Evolutionary conservation across 2,329 filamentous ascomycete species (phyloP).

Genomic region (Venturia asperata): DNA sequence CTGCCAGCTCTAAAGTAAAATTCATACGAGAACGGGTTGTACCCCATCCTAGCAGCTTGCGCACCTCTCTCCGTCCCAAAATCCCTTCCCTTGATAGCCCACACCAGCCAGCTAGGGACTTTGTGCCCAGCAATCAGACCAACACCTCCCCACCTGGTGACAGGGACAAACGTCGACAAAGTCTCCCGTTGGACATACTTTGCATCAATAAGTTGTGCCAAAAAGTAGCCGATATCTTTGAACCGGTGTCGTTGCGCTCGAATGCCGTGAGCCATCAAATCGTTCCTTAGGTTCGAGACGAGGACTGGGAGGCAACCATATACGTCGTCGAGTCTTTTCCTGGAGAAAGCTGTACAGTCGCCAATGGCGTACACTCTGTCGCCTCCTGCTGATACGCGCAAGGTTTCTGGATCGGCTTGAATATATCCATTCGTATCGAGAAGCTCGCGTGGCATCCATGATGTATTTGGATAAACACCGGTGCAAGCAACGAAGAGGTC

Average conservation of each 20-base stretch:
- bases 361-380: conserved; percentile 32
- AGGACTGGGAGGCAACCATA: conserved; percentile 32
- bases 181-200: conserved; percentile 21
- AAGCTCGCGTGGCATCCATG: conserved; percentile 43
- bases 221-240: conserved; percentile 20
- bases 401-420: conserved; percentile 38
- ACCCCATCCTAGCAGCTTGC: conserved; percentile 11
- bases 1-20: not conserved
- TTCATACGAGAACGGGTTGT: not conserved
- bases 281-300: conserved; percentile 30
- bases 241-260: conserved; percentile 23
- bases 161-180: conserved; percentile 27
- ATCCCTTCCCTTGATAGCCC: conserved; percentile 32
- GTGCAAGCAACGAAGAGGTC: conserved; percentile 38
- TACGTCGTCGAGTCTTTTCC: conserved; percentile 31
- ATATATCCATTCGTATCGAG: conserved; percentile 44
- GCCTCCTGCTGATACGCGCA: conserved; percentile 35
- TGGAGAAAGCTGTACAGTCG: conserved; percentile 30
- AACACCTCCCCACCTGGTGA: conserved; percentile 31
- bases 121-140: conserved; percentile 30
- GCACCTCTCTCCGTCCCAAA: conserved; percentile 28
- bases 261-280: conserved; percentile 30
- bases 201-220: conserved; percentile 26
- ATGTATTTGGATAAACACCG: conserved; percentile 47
- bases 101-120: conserved; percentile 31